Evolutionary conservation across 108 stramenopile genomes (phyloP).

Genomic region (Skeletonema potamos): DNA sequence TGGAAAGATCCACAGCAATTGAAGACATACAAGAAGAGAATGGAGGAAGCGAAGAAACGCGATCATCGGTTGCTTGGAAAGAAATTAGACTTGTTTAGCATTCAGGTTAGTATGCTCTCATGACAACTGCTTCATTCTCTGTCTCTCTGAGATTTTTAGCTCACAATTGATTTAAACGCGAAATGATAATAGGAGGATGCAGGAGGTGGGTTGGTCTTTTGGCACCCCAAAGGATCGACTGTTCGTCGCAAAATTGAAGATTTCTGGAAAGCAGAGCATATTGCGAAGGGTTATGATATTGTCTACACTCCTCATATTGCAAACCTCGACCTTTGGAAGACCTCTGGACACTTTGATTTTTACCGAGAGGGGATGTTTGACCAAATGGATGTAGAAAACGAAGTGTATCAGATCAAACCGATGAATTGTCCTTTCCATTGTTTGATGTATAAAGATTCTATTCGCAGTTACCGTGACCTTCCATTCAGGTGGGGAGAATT

Average conservation of each 20-base stretch:
- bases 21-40: slow-evolving; percentile 81
- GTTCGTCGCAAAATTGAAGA: slow-evolving; percentile 92
- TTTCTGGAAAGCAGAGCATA: slow-evolving; percentile 90
- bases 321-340: slow-evolving; percentile 97
- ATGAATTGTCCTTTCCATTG: slow-evolving; percentile 99
- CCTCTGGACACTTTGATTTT: slow-evolving; percentile 97
- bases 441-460: slow-evolving; percentile 94
- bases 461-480: slow-evolving; percentile 93
- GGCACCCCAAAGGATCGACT: slow-evolving; percentile 95
- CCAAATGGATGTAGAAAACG: slow-evolving; percentile 97
- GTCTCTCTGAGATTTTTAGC: neutral
- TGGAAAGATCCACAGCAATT: slow-evolving; percentile 90
- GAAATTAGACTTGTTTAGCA: slow-evolving; percentile 94
- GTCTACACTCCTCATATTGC: slow-evolving; percentile 99
- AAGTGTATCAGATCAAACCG: slow-evolving; percentile 97
- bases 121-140: neutral
- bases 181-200: slow-evolving; percentile 62
- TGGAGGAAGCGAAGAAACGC: slow-evolving; percentile 96
- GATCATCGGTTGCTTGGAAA: slow-evolving; percentile 97
- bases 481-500: slow-evolving; percentile 96
- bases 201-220: slow-evolving; percentile 85
- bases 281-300: slow-evolving; percentile 86
- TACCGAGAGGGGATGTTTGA: slow-evolving; percentile 98
- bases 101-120: slow-evolving; percentile 65
- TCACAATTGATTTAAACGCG: neutral